Percentiles rank a stretch among this genome's conserved stretches.
Conservation (phyloP, 805 yeast genomes). For the Kuraishia capsulata region DNA sequence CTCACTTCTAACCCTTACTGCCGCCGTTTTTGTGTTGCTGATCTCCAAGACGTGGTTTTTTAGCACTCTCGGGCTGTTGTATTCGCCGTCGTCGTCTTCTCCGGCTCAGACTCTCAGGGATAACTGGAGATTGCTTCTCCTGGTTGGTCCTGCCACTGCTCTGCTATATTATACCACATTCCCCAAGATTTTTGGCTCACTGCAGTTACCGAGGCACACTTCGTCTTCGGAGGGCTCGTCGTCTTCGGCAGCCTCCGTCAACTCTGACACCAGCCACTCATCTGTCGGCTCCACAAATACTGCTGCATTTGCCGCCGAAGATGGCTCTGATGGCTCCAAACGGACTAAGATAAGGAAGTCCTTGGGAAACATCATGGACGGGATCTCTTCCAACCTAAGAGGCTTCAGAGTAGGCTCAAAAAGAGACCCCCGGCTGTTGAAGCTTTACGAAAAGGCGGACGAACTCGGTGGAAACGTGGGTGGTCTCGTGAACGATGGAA, state of each 20-base stretch:
- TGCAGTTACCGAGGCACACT: not conserved
- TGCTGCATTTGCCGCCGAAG: not conserved
- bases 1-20: not conserved
- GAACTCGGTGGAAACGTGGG: constrained; percentile 63
- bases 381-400: not conserved
- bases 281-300: not conserved
- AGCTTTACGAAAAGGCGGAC: constrained; percentile 1
- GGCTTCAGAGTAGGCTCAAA: not conserved
- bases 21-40: not conserved
- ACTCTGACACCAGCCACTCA: too few species aligned
- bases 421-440: not conserved
- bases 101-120: not conserved
- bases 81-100: too few species aligned
- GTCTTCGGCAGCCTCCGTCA: too few species aligned
- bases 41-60: too few species aligned
- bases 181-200: not conserved
- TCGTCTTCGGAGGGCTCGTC: not conserved
- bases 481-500: constrained; percentile 84
- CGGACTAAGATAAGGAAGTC: not conserved
- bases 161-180: not conserved
- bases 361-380: not conserved
- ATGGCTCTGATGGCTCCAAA: not conserved
- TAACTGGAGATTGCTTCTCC: not conserved
- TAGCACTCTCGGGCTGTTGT: too few species aligned
- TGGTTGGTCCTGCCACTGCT: not conserved